Base-by-base conservation (phyloP, 2,329 filamentous ascomycete genomes). In the Xylariaceae sp. region DNA sequence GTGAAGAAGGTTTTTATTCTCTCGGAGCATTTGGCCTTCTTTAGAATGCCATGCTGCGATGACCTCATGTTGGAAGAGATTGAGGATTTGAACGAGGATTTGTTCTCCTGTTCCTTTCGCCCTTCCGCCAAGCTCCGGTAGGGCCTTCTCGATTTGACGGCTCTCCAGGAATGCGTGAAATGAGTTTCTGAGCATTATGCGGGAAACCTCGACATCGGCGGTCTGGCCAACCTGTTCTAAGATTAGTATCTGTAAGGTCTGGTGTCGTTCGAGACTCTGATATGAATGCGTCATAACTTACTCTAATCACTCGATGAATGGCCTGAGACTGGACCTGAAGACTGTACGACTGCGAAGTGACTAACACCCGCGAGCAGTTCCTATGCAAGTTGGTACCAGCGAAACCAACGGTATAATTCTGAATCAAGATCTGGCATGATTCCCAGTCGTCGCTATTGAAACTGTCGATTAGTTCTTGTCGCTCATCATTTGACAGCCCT, bases 391-490 rank as follows among this genome's bases (percentile, higher is more conserved):
- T 66, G 0, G 59, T 59, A 1, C 62, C 62, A 0, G 61, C 62
- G 31, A 62, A 63, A 0, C 57, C 58, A n/a, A 66, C 63, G 1
- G 49, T 58, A 45, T 64, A 64, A 52, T 63, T 55, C 47, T 65
- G 63, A 6, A 66, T 64, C 15, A 66, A n/a, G 2, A 66, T 54
- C 18, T 66, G 62, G 46, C 59, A 63, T 1, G 61, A 61, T 2
- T 54, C 18, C 2, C 47, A 18, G 0, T 31, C 5, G 5, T 49
- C 49, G 7, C 44, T 45, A 19, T 65, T 66, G 51, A 66, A 66
- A 11, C 53, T 55, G 12, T 55, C 52, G 18, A 65, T 53, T 1
- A 66, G 55, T 0, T 54, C 38, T 41, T 60, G 57, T 11, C 63
- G 54, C 27, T 61, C 52, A 0, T 60, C 53, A 0, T 45, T 19